Base-by-base conservation (phyloP, 2,329 filamentous ascomycete genomes). In the Stagonosporopsis chrysanthemi region DNA sequence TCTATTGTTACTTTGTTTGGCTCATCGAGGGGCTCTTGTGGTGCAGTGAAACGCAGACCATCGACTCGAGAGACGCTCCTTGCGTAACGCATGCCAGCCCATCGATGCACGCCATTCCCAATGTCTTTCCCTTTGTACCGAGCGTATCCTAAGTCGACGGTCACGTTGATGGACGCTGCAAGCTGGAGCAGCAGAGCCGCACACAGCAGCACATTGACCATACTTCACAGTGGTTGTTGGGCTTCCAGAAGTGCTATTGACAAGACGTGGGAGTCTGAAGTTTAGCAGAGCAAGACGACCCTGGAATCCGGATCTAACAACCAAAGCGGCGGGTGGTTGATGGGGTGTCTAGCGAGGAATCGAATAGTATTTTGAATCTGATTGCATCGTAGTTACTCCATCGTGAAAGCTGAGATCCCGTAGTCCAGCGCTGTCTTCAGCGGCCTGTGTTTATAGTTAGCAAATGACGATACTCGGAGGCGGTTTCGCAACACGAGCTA, bases 11-110 rank as follows among this genome's bases (percentile, higher is more conserved):
- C 82, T 4, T 84, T 69, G 1, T 76, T 78, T 2, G 75, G 57
- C 17, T 79, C 76, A 1, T 71, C 64, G 0, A 76, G 61, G 2
- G 90, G 90, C 70, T 90, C 87, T 65, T 83, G 78, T 0, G 91
- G 89, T 12, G 86, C 85, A 50, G 82, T 79, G 69, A 92, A 94
- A 19, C 91, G 71, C 41, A 73, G 51, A 29, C 74, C 72, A 19
- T 75, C 68, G 22, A 71, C 47, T 11, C 72, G 64, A 8, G 73
- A 72, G 1, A 68, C 61, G 24, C 60, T 69, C 19, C 73, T 65
- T 38, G 90, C 90, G 77, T 86, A 95, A 40, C 89, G 85, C 61
- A 95, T 85, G 1, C 90, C 90, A 7, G 91, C 81, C 89, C 89
- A 94, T 72, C 88, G 82, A 2, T 84, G 86, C 44, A 92, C 78